Conservation (phyloP, 768 basidiomycete species). For the Podaxis sp. region DNA sequence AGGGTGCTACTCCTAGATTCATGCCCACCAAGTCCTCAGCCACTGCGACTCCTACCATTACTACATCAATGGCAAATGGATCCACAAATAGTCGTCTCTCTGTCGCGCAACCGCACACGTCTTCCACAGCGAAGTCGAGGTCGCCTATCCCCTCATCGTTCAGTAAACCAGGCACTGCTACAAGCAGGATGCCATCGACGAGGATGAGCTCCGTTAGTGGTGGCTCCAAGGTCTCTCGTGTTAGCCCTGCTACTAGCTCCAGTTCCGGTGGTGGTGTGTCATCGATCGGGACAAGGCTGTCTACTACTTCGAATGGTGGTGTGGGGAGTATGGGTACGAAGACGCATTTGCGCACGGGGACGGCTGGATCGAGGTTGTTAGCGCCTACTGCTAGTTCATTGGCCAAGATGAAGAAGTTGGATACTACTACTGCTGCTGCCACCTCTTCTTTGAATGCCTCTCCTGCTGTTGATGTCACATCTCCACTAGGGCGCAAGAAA, state of each 20-base stretch:
- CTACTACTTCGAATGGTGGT: constrained; percentile 10
- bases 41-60: background rate
- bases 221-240: constrained; percentile 9
- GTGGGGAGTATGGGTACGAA: constrained; percentile 33
- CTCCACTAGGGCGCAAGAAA: constrained; percentile 6
- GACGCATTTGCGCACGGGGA: constrained; percentile 14
- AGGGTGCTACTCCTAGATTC: background rate
- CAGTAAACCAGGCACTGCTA: background rate
- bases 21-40: background rate
- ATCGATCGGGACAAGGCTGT: constrained; percentile 39
- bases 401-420: constrained; percentile 42
- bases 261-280: constrained; percentile 26
- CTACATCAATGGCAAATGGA: background rate
- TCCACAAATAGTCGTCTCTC: background rate
- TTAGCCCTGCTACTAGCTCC: constrained; percentile 11
- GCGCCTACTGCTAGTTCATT: constrained; percentile 78
- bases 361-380: constrained; percentile 44
- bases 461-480: background rate
- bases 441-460: background rate
- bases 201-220: background rate
- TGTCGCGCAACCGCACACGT: background rate
- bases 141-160: constrained; percentile 24
- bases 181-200: background rate
- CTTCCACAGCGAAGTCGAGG: constrained; percentile 19
- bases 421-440: constrained; percentile 7